Conservation (phyloP, 2,329 filamentous ascomycete genomes). For the Cladosporium sp. region DNA sequence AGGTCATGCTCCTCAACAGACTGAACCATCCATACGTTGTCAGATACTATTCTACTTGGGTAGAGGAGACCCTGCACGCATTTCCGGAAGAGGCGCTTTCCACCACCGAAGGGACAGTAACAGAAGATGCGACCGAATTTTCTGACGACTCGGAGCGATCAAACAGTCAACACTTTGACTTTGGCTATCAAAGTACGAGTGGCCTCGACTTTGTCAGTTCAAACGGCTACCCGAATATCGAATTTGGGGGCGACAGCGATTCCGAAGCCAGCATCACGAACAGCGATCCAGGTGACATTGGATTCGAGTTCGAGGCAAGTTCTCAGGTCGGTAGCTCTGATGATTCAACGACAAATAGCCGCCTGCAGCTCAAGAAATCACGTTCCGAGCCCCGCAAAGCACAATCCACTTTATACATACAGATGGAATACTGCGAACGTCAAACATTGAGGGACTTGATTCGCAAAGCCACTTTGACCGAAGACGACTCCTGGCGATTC, state of each 20-base stretch:
- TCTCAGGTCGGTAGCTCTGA: background rate
- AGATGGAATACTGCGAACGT: constrained; percentile 98
- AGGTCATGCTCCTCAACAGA: constrained; percentile 85
- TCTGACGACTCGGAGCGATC: constrained; percentile 35
- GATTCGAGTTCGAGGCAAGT: background rate
- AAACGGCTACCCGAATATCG: constrained; percentile 71
- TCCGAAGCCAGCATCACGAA: constrained; percentile 29
- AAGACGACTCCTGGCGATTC: constrained; percentile 82
- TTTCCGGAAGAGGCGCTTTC: constrained; percentile 48
- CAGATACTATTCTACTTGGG: constrained; percentile 93
- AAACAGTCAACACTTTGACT: constrained; percentile 60
- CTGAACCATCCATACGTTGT: constrained; percentile 87
- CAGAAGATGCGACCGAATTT: constrained; percentile 20
- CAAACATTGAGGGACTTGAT: constrained; percentile 89
- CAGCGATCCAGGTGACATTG: background rate
- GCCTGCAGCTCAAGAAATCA: constrained; percentile 41
- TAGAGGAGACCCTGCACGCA: constrained; percentile 54
- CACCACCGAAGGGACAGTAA: constrained; percentile 23
- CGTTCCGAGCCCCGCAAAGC: constrained; percentile 52
- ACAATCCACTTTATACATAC: constrained; percentile 84
- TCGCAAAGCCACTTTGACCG: constrained; percentile 65
- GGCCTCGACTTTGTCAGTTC: constrained; percentile 94
- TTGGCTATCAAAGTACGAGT: constrained; percentile 65
- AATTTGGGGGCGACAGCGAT: constrained; percentile 66
- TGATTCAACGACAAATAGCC: constrained; percentile 8